Conservation (phyloP, 768 basidiomycete species). For the Suillus variegatus region DNA sequence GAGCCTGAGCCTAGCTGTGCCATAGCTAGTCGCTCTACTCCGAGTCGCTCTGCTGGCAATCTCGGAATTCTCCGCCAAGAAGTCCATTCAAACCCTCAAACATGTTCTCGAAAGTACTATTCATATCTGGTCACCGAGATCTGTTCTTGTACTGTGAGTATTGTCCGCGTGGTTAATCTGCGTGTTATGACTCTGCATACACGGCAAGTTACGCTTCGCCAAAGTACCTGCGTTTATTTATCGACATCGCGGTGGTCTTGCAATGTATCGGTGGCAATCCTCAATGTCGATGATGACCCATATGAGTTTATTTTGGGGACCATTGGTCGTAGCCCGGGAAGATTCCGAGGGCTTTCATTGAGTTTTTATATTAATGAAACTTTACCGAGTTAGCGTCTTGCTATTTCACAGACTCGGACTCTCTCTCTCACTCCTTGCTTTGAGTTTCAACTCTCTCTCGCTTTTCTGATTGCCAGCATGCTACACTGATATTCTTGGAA, state of each 20-base stretch:
- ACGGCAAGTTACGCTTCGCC: not conserved
- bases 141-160: no score
- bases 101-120: not conserved
- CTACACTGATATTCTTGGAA: not conserved
- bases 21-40: no score
- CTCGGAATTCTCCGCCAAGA: not conserved
- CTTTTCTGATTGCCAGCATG: not conserved
- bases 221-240: no score
- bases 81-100: not conserved
- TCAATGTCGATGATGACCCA: not conserved
- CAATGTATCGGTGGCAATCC: no score
- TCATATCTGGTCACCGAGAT: no score
- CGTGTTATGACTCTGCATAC: not conserved
- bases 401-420: not conserved
- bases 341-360: conserved; percentile 7
- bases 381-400: not conserved
- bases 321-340: not conserved
- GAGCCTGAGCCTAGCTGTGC: no score
- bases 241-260: no score
- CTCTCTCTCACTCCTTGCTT: not conserved
- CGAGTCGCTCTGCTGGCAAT: not conserved
- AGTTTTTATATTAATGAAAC: conserved; percentile 1
- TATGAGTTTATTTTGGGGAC: not conserved
- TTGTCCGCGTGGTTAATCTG: not conserved
- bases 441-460: not conserved